Percentiles rank a stretch among this genome's conserved stretches.
phyloP scores from a whole-genome alignment of 441 rosid genomes.

The Erysimum pusillum region DNA sequence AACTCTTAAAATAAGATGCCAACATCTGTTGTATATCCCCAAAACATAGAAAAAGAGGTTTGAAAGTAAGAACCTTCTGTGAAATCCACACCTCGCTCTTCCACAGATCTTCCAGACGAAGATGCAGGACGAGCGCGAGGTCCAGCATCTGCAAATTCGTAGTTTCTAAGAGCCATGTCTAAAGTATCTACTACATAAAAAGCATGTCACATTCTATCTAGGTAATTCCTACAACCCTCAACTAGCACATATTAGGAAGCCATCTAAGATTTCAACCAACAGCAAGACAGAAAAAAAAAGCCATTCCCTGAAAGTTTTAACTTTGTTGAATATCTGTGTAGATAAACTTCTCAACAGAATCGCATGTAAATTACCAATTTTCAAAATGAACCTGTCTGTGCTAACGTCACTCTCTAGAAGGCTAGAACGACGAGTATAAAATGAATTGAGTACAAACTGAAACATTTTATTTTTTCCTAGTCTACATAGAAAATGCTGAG shows the following conservation, averaged over 20 bases:
- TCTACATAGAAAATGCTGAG: too few relatives aligned
- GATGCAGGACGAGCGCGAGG: slow-evolving; percentile 65
- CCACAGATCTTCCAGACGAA: slow-evolving; percentile 59
- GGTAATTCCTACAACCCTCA: slow-evolving; percentile 31
- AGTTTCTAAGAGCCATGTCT: slow-evolving; percentile 34
- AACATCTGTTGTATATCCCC: slow-evolving; percentile 12
- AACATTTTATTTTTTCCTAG: slow-evolving; percentile 11
- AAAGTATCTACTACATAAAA: slow-evolving; percentile 25
- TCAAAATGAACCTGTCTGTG: slow-evolving; percentile 31
- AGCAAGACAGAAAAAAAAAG: slow-evolving; percentile 31
- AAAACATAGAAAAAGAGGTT: slow-evolving; percentile 20
- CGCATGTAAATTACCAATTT: slow-evolving; percentile 16
- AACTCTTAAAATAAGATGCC: slow-evolving; percentile 22
- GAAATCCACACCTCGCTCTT: slow-evolving; percentile 59
- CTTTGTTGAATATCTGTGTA: slow-evolving; percentile 14
- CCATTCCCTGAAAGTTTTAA: slow-evolving; percentile 11
- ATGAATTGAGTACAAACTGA: slow-evolving; percentile 15
- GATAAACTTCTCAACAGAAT: slow-evolving; percentile 27
- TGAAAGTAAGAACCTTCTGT: slow-evolving; percentile 56
- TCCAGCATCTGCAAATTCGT: slow-evolving; percentile 62
- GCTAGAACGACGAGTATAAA: slow-evolving; percentile 6
- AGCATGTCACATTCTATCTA: slow-evolving; percentile 20
- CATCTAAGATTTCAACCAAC: slow-evolving; percentile 28
- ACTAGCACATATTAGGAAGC: slow-evolving; percentile 27
- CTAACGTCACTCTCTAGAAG: slow-evolving; percentile 19